Evolutionary conservation across 2,329 filamentous ascomycete genomes (phyloP).

Genomic region (Orbilia brochopaga): DNA sequence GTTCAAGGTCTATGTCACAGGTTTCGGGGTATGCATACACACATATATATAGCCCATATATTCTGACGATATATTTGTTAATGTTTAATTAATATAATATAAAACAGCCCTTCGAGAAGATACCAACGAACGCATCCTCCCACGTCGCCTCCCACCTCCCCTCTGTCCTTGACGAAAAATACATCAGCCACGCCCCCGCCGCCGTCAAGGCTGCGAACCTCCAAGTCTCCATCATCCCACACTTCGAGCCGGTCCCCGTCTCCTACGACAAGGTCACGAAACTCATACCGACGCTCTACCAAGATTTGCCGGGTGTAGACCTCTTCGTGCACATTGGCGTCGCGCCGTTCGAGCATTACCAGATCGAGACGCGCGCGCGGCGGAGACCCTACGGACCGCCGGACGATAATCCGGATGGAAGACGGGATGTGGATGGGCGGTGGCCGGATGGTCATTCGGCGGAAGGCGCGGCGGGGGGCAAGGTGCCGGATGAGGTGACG

Average conservation of each 20-base stretch:
- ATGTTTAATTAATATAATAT: no score
- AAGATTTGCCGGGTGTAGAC: conserved; percentile 36
- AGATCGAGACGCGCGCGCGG: conserved; percentile 37
- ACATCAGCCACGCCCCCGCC: conserved; percentile 25
- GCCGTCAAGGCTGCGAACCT: conserved; percentile 18
- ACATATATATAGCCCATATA: neutral
- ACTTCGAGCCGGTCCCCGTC: conserved; percentile 29
- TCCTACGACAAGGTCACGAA: conserved; percentile 24
- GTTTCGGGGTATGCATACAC: conserved; percentile 33
- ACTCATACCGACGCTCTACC: conserved; percentile 36
- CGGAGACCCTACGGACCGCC: conserved; percentile 27
- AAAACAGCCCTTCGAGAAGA: conserved; percentile 21
- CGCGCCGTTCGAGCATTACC: conserved; percentile 23
- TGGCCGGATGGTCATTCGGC: conserved; percentile 27
- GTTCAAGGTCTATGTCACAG: conserved; percentile 48
- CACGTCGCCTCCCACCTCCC: conserved; percentile 39
- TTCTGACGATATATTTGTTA: no score
- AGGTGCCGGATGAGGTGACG: conserved; percentile 27
- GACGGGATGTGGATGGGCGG: conserved; percentile 29
- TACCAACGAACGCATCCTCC: conserved; percentile 37
- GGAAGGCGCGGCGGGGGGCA: conserved; percentile 23
- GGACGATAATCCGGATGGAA: conserved; percentile 14
- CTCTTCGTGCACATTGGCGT: conserved; percentile 46
- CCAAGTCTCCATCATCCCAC: conserved; percentile 37
- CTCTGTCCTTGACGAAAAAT: conserved; percentile 33